These are phyloP conservation scores for Centella asiatica DNA, from an alignment of 129 eudicot species.

Conservation along the genomic window DNA sequence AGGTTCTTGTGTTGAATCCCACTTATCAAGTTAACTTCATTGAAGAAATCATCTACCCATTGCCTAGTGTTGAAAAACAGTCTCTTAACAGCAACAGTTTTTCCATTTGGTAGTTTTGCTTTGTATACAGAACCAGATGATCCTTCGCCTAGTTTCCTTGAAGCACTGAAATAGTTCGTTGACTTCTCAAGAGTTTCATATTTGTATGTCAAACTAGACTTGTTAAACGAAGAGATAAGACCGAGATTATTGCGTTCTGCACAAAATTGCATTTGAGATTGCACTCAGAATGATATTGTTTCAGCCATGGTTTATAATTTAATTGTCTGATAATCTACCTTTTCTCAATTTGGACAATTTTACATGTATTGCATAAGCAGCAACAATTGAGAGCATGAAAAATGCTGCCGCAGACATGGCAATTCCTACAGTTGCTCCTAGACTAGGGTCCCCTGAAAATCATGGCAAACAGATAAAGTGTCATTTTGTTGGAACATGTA, in stretches of 20 bases:
- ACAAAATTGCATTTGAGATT: neutral
- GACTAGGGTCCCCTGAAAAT: neutral
- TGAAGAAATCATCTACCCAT: conserved; percentile 5
- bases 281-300: neutral
- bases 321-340: neutral
- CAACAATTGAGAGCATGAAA: neutral
- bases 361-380: neutral
- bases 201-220: conserved; percentile 7
- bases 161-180: conserved; percentile 1
- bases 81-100: conserved; percentile 3
- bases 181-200: conserved; percentile 5
- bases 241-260: neutral
- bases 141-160: conserved; percentile 8
- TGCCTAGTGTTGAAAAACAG: conserved; percentile 5
- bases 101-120: conserved; percentile 3
- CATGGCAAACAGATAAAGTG: neutral
- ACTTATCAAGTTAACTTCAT: conserved; percentile 7
- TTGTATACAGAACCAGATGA: conserved; percentile 2
- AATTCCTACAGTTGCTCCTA: conserved; percentile 2
- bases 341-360: neutral
- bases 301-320: neutral
- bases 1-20: conserved; percentile 10
- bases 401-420: conserved; percentile 6
- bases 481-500: neutral
- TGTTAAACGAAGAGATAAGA: conserved; percentile 1